A percentile compares a stretch with the other conserved stretches of the same genome.
These are phyloP conservation scores for Hansenula anomala DNA, from an alignment of 1,139 yeast genomes.

Conservation along the genomic window DNA sequence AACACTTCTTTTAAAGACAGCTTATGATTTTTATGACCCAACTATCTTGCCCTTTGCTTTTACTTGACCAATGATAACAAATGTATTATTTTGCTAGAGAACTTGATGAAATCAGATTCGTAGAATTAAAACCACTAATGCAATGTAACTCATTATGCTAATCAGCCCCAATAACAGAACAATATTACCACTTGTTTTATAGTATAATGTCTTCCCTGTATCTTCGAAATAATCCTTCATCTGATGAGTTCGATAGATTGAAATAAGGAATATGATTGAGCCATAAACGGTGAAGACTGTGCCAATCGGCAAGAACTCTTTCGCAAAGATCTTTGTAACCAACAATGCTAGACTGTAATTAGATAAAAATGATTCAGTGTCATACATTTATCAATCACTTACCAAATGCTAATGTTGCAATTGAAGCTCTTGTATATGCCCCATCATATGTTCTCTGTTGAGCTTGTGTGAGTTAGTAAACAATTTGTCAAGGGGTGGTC, in stretches of 20 bases:
- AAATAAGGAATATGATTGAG: slow-evolving; percentile 12
- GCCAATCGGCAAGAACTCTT: slow-evolving; percentile 18
- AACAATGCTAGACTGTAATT: slow-evolving; percentile 7
- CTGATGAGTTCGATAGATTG: slow-evolving; percentile 11
- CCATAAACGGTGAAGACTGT: slow-evolving; percentile 20
- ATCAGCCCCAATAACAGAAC: slow-evolving; percentile 13
- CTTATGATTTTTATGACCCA: neutral
- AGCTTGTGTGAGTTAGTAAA: too few relatives aligned
- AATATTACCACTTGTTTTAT: slow-evolving; percentile 20
- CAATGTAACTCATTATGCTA: slow-evolving; percentile 12
- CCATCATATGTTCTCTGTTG: slow-evolving; percentile 24
- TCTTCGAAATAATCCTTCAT: slow-evolving; percentile 11
- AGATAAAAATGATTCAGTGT: neutral
- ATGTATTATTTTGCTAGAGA: too few relatives aligned
- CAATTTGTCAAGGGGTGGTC: too few relatives aligned
- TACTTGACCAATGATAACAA: too few relatives aligned
- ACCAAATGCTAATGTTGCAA: slow-evolving; percentile 18
- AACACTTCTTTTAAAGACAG: slow-evolving; percentile 1
- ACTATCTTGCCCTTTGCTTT: neutral
- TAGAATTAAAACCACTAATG: slow-evolving; percentile 14
- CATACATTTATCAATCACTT: neutral
- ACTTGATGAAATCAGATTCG: slow-evolving; percentile 3
- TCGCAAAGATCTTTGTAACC: slow-evolving; percentile 18
- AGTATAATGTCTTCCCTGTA: slow-evolving; percentile 11
- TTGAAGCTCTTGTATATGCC: slow-evolving; percentile 19